Evolutionary conservation across 164 flowering plant species (phyloP).

Genomic region (Stephania cephalantha): DNA sequence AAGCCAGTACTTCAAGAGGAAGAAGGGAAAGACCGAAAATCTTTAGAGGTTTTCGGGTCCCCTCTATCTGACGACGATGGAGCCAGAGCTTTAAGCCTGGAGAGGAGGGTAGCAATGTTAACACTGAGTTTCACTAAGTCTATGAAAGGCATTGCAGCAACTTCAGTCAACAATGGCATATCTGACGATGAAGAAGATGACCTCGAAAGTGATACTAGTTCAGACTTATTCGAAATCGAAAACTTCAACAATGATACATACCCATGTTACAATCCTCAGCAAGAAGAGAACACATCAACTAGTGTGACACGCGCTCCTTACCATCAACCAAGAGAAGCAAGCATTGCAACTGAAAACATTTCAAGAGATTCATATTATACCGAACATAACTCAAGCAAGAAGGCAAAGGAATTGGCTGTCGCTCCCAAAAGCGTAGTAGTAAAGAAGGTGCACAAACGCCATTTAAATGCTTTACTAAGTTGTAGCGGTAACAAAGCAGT

Average conservation of each 20-base stretch:
- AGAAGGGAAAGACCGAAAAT: conserved; percentile 26
- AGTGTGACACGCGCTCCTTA: conserved; percentile 33
- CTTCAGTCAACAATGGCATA: not conserved
- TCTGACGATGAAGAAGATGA: conserved; percentile 18
- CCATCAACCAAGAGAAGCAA: conserved; percentile 45
- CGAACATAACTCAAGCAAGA: too few relatives aligned
- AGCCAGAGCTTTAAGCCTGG: conserved; percentile 23
- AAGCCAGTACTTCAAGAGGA: conserved; percentile 6
- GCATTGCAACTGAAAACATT: not conserved
- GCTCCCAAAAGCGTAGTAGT: not conserved
- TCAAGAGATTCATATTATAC: too few relatives aligned
- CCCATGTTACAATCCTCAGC: conserved; percentile 31
- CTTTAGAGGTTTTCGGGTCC: conserved; percentile 53
- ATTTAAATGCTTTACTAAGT: conserved; percentile 28
- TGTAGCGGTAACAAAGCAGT: conserved; percentile 54
- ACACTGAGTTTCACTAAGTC: conserved; percentile 30
- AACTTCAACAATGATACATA: conserved; percentile 36
- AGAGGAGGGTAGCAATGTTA: conserved; percentile 32
- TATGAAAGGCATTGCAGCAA: conserved; percentile 21
- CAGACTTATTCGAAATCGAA: conserved; percentile 81
- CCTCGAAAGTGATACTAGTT: conserved; percentile 64
- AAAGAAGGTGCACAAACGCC: conserved; percentile 19
- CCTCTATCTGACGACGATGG: conserved; percentile 28
- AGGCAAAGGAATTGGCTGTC: too few relatives aligned
- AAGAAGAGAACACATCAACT: conserved; percentile 25